Evolutionary conservation across 805 yeast species (phyloP), one percentile per base, ranked within the genome.

Genomic region (Candida loeiensis): DNA sequence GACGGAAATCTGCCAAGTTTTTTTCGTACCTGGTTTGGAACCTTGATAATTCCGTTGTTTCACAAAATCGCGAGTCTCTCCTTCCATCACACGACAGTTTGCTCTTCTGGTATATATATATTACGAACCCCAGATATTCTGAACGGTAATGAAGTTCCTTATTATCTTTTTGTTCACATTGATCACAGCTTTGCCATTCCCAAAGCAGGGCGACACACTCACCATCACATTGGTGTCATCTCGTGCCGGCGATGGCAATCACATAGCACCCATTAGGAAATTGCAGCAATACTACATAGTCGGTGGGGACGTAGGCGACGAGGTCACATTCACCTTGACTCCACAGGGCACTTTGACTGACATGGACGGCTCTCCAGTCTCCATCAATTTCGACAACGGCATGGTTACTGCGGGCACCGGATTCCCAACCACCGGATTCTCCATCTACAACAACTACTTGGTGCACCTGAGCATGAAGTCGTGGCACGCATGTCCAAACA

Each of bases 181-280:
- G 9, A 21, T 30, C 12, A 21, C 33, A 18, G 33, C 33, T 6
- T 6, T 30, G 21, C 33, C 33, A 3, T 30, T 30, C 17, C 37
- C 38, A 27, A 21, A 26, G 11, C 11, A 21, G 22, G 21, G 28
- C 12, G 26, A 21, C 35, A 21, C 20, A 6, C 18, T 22, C 12
- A 16, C n/a, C 4, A 13, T 36, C 6, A 30, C 6, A 25, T 17
- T 37, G 11, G 9, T 34, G 24, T 37, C 40, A 4, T 30, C 40
- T 13, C 40, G 31, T 20, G 40, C 40, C 4, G 40, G 40, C 3
- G 19, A 37, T 19, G 40, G 32, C 9, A 22, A 37, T 32, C 40
- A 37, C 19, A 30, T 37, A 18, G 40, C 40, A 12, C 35, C 29
- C 12, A 22, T 37, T 32, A 37, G 25, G 19, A 37, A 37, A 32